These are phyloP conservation scores for Geotrichum ghanense DNA, from an alignment of 805 yeast genomes.

Conservation along the genomic window DNA sequence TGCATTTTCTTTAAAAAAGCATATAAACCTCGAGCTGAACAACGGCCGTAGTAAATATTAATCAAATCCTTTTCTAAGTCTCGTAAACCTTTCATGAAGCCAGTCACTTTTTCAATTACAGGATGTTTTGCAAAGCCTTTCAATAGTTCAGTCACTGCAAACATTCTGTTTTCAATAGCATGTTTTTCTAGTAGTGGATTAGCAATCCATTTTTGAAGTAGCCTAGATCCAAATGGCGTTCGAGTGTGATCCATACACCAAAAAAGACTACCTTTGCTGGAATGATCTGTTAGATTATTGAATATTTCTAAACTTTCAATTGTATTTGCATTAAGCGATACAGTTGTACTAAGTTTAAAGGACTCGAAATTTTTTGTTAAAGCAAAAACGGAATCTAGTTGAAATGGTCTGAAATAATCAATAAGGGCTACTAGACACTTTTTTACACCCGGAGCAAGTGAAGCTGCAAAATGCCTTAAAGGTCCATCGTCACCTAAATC, in stretches of 20 bases:
- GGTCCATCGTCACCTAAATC: constrained; percentile 2
- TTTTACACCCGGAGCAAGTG: constrained; percentile 20
- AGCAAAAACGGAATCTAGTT: constrained; percentile 43
- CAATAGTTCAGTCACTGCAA: constrained; percentile 36
- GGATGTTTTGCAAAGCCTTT: constrained; percentile 6
- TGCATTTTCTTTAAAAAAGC: constrained; percentile 8
- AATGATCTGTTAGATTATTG: constrained; percentile 45
- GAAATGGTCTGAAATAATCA: constrained; percentile 50
- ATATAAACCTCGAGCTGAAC: constrained; percentile 14
- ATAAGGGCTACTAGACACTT: constrained; percentile 37
- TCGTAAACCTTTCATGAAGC: constrained; percentile 28
- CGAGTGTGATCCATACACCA: constrained; percentile 76
- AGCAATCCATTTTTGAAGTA: constrained; percentile 60
- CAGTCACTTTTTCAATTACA: constrained; percentile 20
- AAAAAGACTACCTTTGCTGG: constrained; percentile 54
- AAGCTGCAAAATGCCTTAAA: constrained; percentile 17
- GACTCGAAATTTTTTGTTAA: constrained; percentile 38
- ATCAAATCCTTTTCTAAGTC: constrained; percentile 51
- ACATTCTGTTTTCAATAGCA: constrained; percentile 47
- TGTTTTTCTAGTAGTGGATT: constrained; percentile 51
- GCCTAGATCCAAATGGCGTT: constrained; percentile 64
- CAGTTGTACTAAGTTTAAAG: constrained; percentile 38
- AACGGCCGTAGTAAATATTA: constrained; percentile 47
- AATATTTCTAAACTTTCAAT: constrained; percentile 67
- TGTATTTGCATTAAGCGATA: constrained; percentile 54